Evolutionary conservation across 2,329 filamentous ascomycete genomes (phyloP), one percentile per base, ranked within the genome.

Genomic region (Botryosphaeria dothidea): DNA sequence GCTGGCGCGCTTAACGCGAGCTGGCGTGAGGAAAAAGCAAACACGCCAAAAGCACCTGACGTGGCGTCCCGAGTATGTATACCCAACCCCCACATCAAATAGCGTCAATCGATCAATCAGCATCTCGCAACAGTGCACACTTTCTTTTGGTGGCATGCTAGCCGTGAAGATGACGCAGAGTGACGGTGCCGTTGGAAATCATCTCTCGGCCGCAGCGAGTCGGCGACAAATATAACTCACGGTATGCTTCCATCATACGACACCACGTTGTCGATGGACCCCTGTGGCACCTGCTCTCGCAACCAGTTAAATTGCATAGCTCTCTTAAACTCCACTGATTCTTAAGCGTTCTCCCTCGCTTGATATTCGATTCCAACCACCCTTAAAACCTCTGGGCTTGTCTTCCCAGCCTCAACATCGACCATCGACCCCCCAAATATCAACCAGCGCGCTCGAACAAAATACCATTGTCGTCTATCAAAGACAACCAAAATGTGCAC

Each of bases 41-140:
- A 60, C 56, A 60, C 56, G 54, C 54, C 54, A 58, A 58, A 58
- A 58, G 38, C 54, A 60, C 41, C 56, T 60, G 56, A 60, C 56
- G 56, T 60, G 38, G 41, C 41, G 56, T 27, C 38, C 11, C 19
- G 36, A 60, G 56, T 60, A 60, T 60, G 56, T 60, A 60, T 60
- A 60, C 56, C 56, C 56, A 46, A 60, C 27, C 56, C 54, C 25
- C n/a, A 60, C 56, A 34, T 17, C 56, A 34, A 23, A 29, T 25
- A 46, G 38, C 38, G 6, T 60, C 41, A 7, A 34, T n/a, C 27
- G 25, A 60, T 45, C 56, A 34, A 60, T 23, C 27, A 46, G n/a
- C 38, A 15, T 36, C 7, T 34, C 31, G 19, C n/a, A 23, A n/a
- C 46, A 27, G 27, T 21, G 38, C 56, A 60, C 56, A 31, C 29